These are phyloP conservation scores for Cladosporium halotolerans DNA, from an alignment of 2,329 filamentous ascomycete species.

Conservation along the genomic window DNA sequence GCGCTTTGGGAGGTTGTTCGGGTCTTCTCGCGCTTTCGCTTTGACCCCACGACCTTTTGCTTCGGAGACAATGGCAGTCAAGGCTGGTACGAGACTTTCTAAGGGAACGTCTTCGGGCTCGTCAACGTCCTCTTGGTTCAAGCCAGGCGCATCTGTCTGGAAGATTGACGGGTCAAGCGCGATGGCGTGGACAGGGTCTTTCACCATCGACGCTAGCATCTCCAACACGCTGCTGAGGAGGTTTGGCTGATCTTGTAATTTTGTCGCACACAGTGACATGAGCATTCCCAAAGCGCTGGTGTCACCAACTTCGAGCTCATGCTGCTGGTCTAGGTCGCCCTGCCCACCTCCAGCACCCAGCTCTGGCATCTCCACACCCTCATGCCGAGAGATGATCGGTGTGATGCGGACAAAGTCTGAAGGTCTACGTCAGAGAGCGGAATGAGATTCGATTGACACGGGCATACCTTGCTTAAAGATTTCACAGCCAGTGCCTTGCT, in stretches of 20 bases:
- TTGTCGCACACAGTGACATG: constrained; percentile 43
- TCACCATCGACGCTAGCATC: constrained; percentile 27
- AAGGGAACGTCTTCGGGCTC: constrained; percentile 26
- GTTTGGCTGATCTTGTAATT: constrained; percentile 31
- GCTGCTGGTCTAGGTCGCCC: constrained; percentile 63
- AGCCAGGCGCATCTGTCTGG: not conserved
- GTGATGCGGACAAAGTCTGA: constrained; percentile 63
- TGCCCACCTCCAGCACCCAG: constrained; percentile 72
- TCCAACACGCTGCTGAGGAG: constrained; percentile 31
- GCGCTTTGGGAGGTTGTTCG: constrained; percentile 19
- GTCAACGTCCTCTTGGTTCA: not conserved
- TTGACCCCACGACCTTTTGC: constrained; percentile 12
- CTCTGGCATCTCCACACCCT: constrained; percentile 63
- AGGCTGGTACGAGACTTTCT: constrained; percentile 25
- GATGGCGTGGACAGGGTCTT: constrained; percentile 16
- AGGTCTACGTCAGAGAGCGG: constrained; percentile 22
- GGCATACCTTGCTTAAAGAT: constrained; percentile 36
- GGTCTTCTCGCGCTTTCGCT: not conserved
- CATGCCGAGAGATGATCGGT: constrained; percentile 63
- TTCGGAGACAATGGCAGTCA: constrained; percentile 25
- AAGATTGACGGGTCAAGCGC: constrained; percentile 17
- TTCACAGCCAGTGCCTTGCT: constrained; percentile 60
- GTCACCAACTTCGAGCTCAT: constrained; percentile 58
- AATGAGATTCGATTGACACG: not conserved
- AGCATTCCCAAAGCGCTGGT: constrained; percentile 46